These are phyloP conservation scores for Datisca glomerata DNA, from an alignment of 306 rosid species.

Conservation along the genomic window DNA sequence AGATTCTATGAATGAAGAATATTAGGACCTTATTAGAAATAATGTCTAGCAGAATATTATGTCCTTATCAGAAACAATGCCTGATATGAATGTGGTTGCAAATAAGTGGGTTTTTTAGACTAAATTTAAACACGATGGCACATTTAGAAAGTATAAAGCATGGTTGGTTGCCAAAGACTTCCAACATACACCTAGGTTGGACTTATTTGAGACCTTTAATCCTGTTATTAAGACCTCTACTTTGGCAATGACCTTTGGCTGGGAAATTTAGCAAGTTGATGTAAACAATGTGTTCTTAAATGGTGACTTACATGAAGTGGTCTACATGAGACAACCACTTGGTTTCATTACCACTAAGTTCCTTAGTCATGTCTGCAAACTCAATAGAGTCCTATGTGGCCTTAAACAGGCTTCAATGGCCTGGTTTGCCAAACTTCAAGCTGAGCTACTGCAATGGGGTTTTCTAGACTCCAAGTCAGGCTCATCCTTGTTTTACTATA, in stretches of 20 bases:
- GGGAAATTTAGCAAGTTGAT: neutral
- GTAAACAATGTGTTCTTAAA: neutral
- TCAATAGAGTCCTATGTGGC: neutral
- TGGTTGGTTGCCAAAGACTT: neutral
- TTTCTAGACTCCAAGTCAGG: neutral
- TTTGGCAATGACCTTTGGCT: neutral
- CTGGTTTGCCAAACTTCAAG: neutral
- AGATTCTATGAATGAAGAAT: slow-evolving; percentile 3
- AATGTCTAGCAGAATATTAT: too few relatives aligned
- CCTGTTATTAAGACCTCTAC: neutral
- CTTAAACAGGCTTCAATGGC: too few relatives aligned
- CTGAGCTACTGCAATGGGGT: neutral
- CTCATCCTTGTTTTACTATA: neutral
- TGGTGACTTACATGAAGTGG: neutral
- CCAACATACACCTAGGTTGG: neutral
- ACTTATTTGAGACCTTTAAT: neutral
- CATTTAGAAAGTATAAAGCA: neutral
- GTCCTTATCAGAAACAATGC: too few relatives aligned
- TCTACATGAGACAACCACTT: neutral
- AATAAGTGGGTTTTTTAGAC: neutral
- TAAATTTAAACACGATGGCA: neutral
- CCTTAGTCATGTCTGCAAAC: neutral
- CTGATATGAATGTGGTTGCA: too few relatives aligned
- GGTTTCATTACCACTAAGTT: neutral
- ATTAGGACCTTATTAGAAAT: neutral